A percentile compares a stretch with the other conserved stretches of the same genome.
phyloP scores from a whole-genome alignment of 2,329 filamentous ascomycete species.

The Fusarium dlaminii region DNA sequence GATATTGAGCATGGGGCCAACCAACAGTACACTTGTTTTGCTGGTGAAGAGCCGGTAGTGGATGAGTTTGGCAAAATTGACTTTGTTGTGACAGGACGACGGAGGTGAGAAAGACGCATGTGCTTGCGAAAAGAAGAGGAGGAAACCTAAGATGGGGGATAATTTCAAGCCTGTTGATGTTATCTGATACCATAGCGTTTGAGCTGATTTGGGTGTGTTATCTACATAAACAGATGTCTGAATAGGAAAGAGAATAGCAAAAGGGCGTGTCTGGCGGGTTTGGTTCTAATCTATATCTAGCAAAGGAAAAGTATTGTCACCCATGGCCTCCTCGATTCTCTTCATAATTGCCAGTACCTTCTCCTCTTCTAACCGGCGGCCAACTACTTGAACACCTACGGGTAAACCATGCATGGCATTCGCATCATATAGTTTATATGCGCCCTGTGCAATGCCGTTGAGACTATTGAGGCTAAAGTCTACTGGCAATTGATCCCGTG shows the following conservation, averaged over 20 bases:
- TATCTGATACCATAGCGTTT: not conserved
- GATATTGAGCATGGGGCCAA: constrained; percentile 28
- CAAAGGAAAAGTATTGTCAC: constrained; percentile 61
- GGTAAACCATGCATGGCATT: constrained; percentile 86
- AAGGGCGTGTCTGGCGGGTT: not conserved
- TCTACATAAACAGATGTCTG: not conserved
- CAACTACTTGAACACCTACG: constrained; percentile 85
- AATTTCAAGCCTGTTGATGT: not conserved
- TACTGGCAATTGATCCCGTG: constrained; percentile 71
- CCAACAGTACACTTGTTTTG: constrained; percentile 6
- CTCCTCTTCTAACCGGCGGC: constrained; percentile 83
- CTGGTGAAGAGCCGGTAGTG: constrained; percentile 5
- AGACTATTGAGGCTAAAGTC: constrained; percentile 70
- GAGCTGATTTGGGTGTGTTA: not conserved
- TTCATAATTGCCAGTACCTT: constrained; percentile 86
- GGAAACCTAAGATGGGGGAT: not conserved
- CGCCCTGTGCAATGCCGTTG: constrained; percentile 83
- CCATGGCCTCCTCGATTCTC: constrained; percentile 78
- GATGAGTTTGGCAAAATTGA: constrained; percentile 37
- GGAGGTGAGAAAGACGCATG: not conserved
- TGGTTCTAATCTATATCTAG: constrained; percentile 57
- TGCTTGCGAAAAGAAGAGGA: not conserved
- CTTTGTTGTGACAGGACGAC: not conserved
- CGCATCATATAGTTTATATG: constrained; percentile 87
- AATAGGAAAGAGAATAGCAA: not conserved